phyloP scores from a whole-genome alignment of 2,329 filamentous ascomycete genomes.

The Daldinia sp. region DNA sequence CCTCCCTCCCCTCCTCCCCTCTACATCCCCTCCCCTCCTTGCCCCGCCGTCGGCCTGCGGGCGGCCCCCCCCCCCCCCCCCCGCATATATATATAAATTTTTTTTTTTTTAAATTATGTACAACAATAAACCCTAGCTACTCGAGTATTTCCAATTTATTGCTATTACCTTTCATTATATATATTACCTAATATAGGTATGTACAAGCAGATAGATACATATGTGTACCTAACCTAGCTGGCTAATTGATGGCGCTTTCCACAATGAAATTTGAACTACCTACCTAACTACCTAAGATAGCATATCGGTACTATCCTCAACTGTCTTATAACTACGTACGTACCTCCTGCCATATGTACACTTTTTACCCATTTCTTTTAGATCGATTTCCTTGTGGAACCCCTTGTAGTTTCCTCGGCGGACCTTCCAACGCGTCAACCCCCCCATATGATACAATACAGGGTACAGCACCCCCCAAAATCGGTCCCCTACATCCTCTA shows the following conservation, averaged over 20 bases:
- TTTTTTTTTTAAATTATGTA: no score
- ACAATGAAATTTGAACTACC: neutral
- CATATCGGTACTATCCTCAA: neutral
- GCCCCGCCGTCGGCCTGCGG: no score
- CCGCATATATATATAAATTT: no score
- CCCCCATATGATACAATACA: constrained; percentile 8
- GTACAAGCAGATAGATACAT: neutral
- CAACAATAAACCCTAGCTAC: neutral
- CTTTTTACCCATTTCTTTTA: constrained; percentile 20
- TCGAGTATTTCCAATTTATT: neutral
- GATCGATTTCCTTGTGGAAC: constrained; percentile 33
- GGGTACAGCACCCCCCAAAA: neutral
- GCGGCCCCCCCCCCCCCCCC: no score
- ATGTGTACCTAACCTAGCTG: no score
- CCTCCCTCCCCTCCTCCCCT: no score
- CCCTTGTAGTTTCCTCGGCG: constrained; percentile 12
- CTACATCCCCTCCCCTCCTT: no score
- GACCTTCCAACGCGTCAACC: constrained; percentile 33
- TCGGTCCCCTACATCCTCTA: constrained; percentile 18
- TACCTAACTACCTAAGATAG: neutral
- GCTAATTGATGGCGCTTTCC: neutral
- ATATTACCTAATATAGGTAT: no score
- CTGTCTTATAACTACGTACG: neutral
- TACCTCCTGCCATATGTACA: neutral
- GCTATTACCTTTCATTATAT: neutral